Conservation (phyloP, 2,329 filamentous ascomycete genomes). For the Apiospora rasikravindrae region DNA sequence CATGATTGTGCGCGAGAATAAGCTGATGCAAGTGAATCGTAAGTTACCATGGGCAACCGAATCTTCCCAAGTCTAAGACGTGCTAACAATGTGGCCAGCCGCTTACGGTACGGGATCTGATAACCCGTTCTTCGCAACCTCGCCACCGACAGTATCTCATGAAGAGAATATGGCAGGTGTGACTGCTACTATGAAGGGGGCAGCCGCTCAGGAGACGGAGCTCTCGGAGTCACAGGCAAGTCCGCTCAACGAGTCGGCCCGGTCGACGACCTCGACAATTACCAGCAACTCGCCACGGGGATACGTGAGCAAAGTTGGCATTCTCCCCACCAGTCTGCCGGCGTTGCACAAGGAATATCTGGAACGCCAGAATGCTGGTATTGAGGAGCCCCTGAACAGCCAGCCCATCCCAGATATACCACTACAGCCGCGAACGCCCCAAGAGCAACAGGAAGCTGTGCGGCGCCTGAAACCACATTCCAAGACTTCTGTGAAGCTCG, state of each 20-base stretch:
- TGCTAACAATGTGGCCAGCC: slow-evolving; percentile 43
- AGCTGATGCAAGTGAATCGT: slow-evolving; percentile 95
- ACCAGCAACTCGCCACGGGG: slow-evolving; percentile 55
- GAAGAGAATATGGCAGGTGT: slow-evolving; percentile 60
- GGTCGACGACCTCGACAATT: slow-evolving; percentile 57
- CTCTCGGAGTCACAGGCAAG: slow-evolving; percentile 47
- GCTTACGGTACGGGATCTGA: slow-evolving; percentile 48
- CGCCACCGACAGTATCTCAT: slow-evolving; percentile 51
- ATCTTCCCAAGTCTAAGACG: neutral
- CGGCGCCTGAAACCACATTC: slow-evolving; percentile 86
- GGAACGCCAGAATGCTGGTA: slow-evolving; percentile 68
- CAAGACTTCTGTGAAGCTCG: slow-evolving; percentile 70
- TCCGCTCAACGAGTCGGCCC: slow-evolving; percentile 59
- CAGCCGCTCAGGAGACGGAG: slow-evolving; percentile 24
- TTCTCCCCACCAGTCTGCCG: slow-evolving; percentile 88
- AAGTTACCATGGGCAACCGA: slow-evolving; percentile 48
- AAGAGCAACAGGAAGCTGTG: slow-evolving; percentile 81
- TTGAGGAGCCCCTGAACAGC: slow-evolving; percentile 50
- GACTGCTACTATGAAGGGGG: slow-evolving; percentile 55
- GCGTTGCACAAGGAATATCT: slow-evolving; percentile 91
- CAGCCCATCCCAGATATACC: slow-evolving; percentile 55
- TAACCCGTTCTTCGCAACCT: slow-evolving; percentile 49
- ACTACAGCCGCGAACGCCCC: slow-evolving; percentile 61
- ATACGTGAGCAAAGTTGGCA: slow-evolving; percentile 84
- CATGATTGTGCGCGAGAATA: slow-evolving; percentile 96